phyloP scores from a whole-genome alignment of 768 basidiomycete species.

The Phylloporus arenicola region DNA sequence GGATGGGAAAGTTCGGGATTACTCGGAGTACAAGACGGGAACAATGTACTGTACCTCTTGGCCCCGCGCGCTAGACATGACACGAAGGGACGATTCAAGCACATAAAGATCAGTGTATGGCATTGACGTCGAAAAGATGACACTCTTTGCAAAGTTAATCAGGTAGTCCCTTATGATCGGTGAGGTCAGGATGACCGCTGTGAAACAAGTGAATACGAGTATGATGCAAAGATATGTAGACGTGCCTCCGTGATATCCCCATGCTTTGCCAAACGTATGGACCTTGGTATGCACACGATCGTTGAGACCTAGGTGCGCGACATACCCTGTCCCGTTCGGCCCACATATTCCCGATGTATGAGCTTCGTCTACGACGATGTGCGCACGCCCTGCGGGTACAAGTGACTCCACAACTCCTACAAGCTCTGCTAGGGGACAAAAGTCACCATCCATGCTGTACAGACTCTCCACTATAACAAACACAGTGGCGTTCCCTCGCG shows the following conservation, averaged over 20 bases:
- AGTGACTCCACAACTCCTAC: conserved; percentile 34
- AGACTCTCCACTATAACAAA: conserved; percentile 51
- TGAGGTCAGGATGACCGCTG: conserved; percentile 18
- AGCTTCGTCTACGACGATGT: conserved; percentile 53
- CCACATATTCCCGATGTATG: conserved; percentile 54
- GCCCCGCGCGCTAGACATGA: conserved; percentile 11
- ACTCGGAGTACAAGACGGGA: not conserved
- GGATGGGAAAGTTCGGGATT: too few relatives aligned
- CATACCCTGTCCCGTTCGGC: conserved; percentile 39
- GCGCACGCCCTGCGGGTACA: conserved; percentile 34
- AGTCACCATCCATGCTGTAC: conserved; percentile 60
- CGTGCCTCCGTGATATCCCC: conserved; percentile 21
- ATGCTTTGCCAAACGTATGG: conserved; percentile 50
- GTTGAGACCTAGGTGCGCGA: conserved; percentile 38
- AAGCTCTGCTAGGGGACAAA: conserved; percentile 43
- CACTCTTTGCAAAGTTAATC: conserved; percentile 15
- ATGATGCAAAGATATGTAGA: not conserved
- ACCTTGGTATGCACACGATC: conserved; percentile 40
- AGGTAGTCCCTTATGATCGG: conserved; percentile 15
- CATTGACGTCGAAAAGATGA: conserved; percentile 23
- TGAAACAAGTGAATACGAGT: not conserved
- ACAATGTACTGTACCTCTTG: conserved; percentile 14
- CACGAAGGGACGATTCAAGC: conserved; percentile 39
- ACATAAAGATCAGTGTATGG: conserved; percentile 18
- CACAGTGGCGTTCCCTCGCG: conserved; percentile 28